Evolutionary conservation across 345 rosid genomes (phyloP), one percentile per base, ranked within the genome.

Genomic region (Heritiera fomes): DNA sequence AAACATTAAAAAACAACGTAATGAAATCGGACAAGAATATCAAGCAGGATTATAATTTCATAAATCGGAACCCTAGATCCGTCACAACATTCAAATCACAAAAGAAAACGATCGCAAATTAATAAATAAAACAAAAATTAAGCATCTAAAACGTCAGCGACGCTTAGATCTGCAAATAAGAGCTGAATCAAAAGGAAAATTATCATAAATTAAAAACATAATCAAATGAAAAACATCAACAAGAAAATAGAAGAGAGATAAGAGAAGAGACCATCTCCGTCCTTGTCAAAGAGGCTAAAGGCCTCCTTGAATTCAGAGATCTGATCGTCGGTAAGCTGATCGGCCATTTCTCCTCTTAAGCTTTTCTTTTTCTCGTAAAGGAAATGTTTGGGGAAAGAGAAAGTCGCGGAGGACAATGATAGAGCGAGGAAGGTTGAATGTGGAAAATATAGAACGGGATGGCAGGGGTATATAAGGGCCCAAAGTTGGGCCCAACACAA

Each of bases 291-390:
- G 6, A 78, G 75, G 75, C 80, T 78, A 40, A 78, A 78, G 20
- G 80, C 80, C 47, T 78, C 80, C 75, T 78, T 78, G 80, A 78
- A 78, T 41, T 78, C 80, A 38, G 80, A 78, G 80, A 78, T 78
- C 80, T 78, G 80, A 40, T 78, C 80, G 46, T 78, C 80, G 40
- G 80, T 10, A 18, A 53, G 73, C 45, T 66, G 80, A 78, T 78
- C 80, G 49, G 80, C 80, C 80, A 78, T 41, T 20, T 66, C 59
- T 55, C 1, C 14, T 56, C 10, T 49, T 9, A 28, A 60, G 40
- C 9, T 49, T 45, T 20, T 6, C 8, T 64, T 23, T 28, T 47
- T 7, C 59, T 50, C 32, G 43, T 23, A 43, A 40, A 41, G 46
- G 13, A 8, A 2, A 52, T 40, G 53, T 23, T 77, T 66, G 79